phyloP scores from a whole-genome alignment of 2,329 filamentous ascomycete species.

The Paraphoma chrysanthemicola region DNA sequence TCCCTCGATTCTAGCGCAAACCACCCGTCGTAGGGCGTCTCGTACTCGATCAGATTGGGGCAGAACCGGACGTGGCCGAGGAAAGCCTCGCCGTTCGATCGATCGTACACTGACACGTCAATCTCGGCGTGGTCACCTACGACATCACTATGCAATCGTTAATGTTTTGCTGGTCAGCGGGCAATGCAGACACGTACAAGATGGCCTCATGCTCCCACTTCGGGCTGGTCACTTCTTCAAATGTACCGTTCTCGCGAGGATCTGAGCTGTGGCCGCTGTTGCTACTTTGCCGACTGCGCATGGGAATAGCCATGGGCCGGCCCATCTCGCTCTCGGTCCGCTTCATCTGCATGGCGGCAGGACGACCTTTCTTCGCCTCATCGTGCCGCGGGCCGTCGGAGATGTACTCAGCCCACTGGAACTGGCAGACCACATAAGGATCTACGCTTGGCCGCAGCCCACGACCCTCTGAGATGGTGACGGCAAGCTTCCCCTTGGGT shows the following conservation, averaged over 20 bases:
- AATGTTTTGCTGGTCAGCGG: constrained; percentile 16
- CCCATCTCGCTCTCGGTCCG: constrained; percentile 82
- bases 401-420: constrained; percentile 95
- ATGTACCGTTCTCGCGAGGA: constrained; percentile 58
- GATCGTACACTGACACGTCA: constrained; percentile 93
- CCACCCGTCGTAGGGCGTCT: constrained; percentile 81
- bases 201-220: constrained; percentile 95
- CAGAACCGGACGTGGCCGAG: constrained; percentile 88
- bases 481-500: constrained; percentile 85
- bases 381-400: constrained; percentile 80
- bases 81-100: constrained; percentile 83
- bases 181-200: constrained; percentile 71
- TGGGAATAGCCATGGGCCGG: constrained; percentile 90
- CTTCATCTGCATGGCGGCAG: constrained; percentile 58
- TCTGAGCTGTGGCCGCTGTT: constrained; percentile 81
- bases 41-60: constrained; percentile 71
- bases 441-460: constrained; percentile 82
- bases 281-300: constrained; percentile 96
- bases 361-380: constrained; percentile 52
- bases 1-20: constrained; percentile 81
- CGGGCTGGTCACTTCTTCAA: constrained; percentile 77
- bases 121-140: constrained; percentile 89
- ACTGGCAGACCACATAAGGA: constrained; percentile 95
- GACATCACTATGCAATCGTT: constrained; percentile 72
- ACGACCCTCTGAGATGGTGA: constrained; percentile 86